Evolutionary conservation across 2,329 filamentous ascomycete species (phyloP), one percentile per base, ranked within the genome.

Genomic region (Aspergillus candidus): DNA sequence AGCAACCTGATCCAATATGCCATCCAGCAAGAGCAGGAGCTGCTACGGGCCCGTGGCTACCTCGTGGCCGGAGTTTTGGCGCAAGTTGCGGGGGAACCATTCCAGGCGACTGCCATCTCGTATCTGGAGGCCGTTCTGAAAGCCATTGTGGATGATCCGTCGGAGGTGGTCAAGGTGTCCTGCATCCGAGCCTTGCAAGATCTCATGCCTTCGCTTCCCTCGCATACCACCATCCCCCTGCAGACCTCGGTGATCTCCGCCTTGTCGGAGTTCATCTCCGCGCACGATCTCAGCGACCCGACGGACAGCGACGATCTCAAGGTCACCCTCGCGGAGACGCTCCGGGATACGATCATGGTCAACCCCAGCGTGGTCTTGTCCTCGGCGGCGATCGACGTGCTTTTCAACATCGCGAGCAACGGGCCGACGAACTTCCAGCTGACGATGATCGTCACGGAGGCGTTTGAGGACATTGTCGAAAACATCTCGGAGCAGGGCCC

Each of bases 391-490:
- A 79, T 83, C 44, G 88, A 91, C 15, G 73, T 95, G 11, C 78
- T 98, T 7, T 97, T 98, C 70, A 80, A 85, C 41, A 80, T 97
- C 48, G 91, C 89, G 15, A 93, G 88, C 63, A 83, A 90, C 60
- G 89, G 89, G 22, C 87, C 91, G 0, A 81, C 79, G 48, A 97
- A 94, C 69, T 94, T 94, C 71, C 90, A 96, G 64, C 79, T 96
- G 37, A 88, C 84, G 0, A 84, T 90, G 71, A 74, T 96, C 40
- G 85, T 97, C 17, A 85, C 81, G 31, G 93, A 98, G 67, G 83
- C 88, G 0, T 94, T 98, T 59, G 91, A 97, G 64, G 88, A 93
- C 35, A 83, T 96, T 44, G 85, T 90, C 5, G 73, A 77, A 40
- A 76, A 74, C 1, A 78, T 94, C 46, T 72, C 84, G 2, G 80